Evolutionary conservation across 2,329 filamentous ascomycete species (phyloP).

Genomic region (Fusarium abutilonis): DNA sequence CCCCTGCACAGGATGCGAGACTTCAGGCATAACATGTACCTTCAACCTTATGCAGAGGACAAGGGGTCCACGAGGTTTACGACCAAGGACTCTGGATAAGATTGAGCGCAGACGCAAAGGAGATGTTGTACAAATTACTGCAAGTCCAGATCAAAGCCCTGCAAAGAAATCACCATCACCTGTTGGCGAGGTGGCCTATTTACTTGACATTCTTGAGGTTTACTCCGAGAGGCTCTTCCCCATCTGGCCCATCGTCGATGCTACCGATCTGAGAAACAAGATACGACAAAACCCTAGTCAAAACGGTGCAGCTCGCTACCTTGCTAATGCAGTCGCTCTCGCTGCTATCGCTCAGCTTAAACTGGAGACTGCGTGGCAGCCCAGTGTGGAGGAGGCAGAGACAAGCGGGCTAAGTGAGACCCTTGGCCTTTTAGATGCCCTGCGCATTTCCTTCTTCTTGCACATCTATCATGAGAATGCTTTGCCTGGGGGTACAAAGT

Average conservation of each 20-base stretch:
- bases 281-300: conserved; percentile 47
- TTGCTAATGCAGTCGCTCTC: conserved; percentile 58
- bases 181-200: conserved; percentile 42
- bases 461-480: conserved; percentile 64
- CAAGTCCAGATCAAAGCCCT: conserved; percentile 2
- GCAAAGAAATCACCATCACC: conserved; percentile 19
- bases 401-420: conserved; percentile 44
- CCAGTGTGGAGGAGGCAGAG: conserved; percentile 44
- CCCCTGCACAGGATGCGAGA: conserved; percentile 58
- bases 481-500: conserved; percentile 56
- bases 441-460: conserved; percentile 61
- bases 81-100: conserved; percentile 56
- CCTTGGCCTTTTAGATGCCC: conserved; percentile 51
- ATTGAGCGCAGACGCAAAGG: conserved; percentile 47
- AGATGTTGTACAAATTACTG: conserved; percentile 14
- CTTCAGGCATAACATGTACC: conserved; percentile 60
- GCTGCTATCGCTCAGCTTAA: conserved; percentile 61
- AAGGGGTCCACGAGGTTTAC: conserved; percentile 58
- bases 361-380: conserved; percentile 48
- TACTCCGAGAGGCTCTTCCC: conserved; percentile 62
- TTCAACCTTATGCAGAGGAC: conserved; percentile 57
- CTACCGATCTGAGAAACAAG: conserved; percentile 53
- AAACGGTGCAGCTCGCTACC: conserved; percentile 50
- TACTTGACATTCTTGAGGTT: conserved; percentile 51
- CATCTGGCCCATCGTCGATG: conserved; percentile 62